Base-by-base conservation (phyloP, 257 asterid species). In the Misopates orontium region DNA sequence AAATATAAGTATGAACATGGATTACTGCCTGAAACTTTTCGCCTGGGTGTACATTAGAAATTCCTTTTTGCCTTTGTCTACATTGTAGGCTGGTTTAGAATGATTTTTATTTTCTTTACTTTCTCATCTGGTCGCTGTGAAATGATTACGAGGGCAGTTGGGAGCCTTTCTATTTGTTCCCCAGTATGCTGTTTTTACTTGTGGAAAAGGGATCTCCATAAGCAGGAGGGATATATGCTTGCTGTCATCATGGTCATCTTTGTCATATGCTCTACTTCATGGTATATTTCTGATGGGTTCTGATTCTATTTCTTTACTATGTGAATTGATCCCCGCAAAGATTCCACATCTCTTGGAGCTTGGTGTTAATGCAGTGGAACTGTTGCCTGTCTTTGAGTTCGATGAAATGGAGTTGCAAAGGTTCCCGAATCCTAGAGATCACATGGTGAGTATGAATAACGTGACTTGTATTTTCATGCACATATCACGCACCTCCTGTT, bases 281-380 rank as follows among this genome's bases (percentile, higher is more conserved):
- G 45, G 48, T 20, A 31, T 63, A 28, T 41, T 25, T 56, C 1
- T 56, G 10, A 6, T 32, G 18, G 22, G 25, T 64, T 56, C 71
- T 64, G 44, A 74, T 59, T 52, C 62, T 75, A 47, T 13, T 39
- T 56, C 56, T 58, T 44, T 41, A 68, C 53, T 60, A 41, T 54
- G 56, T 79, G 59, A 65, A 48, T 51, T 55, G 67, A 20, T 75
- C 78, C 70, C 56, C 45, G 63, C 76, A 75, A 75, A 93, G 99
- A 90, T 93, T 76, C 96, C 97, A 12, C 90, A 93, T 75, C 99
- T 93, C 71, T 61, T 90, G 79, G 99, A 86, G 87, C 99, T 93
- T 45, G 99, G 99, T 56, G 71, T 93, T 56, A 90, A 93, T 79
- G 95, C 95, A 40, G 95, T 93, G 62, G 99, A 93, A 72, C 78